Base-by-base conservation (phyloP, 495 filamentous ascomycete genomes). In the Aspergillus kassunensis region DNA sequence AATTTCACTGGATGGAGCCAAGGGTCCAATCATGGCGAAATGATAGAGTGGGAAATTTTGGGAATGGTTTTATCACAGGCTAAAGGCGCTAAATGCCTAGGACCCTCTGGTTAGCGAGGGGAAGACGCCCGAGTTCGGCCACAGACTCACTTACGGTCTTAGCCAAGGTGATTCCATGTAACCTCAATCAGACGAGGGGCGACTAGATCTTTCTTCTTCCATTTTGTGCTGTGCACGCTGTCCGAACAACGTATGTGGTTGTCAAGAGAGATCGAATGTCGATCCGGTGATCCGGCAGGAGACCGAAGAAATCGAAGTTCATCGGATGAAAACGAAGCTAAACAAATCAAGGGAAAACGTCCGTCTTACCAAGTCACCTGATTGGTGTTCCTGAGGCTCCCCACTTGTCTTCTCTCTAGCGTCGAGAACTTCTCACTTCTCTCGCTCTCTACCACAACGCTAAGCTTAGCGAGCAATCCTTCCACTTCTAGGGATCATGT, bases 371-470 rank as follows among this genome's bases (percentile, higher is more conserved):
- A n/a, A n/a, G 25, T 4, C 29, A 33, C 15, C n/a, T 49, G 37
- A 57, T 57, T 57, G 55, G 55, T 53, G 55, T 57, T 48, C 55
- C 55, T 57, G 55, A 50, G 9, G 24, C 24, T 27, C 24, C 24
- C n/a, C n/a, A n/a, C n/a, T n/a, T n/a, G n/a, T n/a, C n/a, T n/a
- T n/a, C n/a, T n/a, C n/a, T n/a, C n/a, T n/a, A n/a, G n/a, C n/a
- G n/a, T n/a, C n/a, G n/a, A 25, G 15, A 18, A 20, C 15, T 8
- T 30, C 13, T 45, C 27, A 24, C 10, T 41, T 20, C 16, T 15
- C 16, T 21, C 19, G 20, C 36, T 19, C 24, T 27, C 27, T 27
- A 33, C 42, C 21, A 13, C 16, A 15, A 35, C 39, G 44, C 44
- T 46, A 46, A 27, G 30, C 30, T 46, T 46, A 46, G 44, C 44